A percentile compares a stretch with the other conserved stretches of the same genome.
Evolutionary conservation across 169 alveolate species (phyloP).

Genomic region (Eimeria nieschulzi): DNA sequence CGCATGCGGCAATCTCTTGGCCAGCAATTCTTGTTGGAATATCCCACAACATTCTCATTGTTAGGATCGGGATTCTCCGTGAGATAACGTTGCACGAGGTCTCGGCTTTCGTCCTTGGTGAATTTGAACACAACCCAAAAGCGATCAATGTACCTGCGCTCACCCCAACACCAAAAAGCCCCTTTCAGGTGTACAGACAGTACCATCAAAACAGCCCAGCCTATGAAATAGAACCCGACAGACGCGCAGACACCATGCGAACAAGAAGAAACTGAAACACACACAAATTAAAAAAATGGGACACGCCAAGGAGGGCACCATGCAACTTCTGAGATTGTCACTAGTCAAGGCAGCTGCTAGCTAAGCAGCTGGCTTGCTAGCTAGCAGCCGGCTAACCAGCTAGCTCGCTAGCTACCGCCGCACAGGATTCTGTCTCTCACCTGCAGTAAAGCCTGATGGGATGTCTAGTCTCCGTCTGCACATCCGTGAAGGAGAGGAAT

Average conservation of each 20-base stretch:
- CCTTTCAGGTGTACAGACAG: neutral
- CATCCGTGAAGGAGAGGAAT: constrained; percentile 94
- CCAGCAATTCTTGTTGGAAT: constrained; percentile 99
- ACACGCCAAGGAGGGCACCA: too few relatives aligned
- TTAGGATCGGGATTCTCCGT: constrained; percentile 99
- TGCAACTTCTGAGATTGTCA: too few relatives aligned
- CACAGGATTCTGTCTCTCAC: neutral
- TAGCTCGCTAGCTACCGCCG: constrained; percentile 66
- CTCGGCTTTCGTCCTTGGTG: constrained; percentile 96
- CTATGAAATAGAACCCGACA: neutral
- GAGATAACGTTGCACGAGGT: constrained; percentile 94
- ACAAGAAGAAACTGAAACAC: too few relatives aligned
- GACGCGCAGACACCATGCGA: neutral
- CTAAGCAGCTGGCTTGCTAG: neutral
- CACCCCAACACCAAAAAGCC: neutral
- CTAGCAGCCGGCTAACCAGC: neutral
- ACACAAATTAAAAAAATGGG: too few relatives aligned
- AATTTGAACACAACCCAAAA: constrained; percentile 92
- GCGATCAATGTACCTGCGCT: constrained; percentile 72
- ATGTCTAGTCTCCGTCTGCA: constrained; percentile 96
- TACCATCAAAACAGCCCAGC: neutral
- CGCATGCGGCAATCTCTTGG: constrained; percentile 99
- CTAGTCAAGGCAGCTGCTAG: neutral
- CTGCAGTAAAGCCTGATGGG: constrained; percentile 96
- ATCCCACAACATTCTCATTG: constrained; percentile 99